phyloP scores from a whole-genome alignment of 306 rosid species.

The Gastrolobium bilobum region DNA sequence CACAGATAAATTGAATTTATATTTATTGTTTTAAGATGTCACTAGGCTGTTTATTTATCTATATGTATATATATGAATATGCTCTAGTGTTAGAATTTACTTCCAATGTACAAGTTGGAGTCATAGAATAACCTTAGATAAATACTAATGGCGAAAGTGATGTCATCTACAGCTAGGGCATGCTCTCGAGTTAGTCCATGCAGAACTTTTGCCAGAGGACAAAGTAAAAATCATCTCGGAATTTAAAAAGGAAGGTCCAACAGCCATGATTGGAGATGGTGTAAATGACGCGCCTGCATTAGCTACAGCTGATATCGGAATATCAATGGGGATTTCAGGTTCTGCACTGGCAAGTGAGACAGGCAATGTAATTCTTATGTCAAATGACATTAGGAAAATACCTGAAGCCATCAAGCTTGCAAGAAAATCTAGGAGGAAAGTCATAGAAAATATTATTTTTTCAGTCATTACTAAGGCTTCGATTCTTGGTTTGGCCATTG shows the following conservation, averaged over 20 bases:
- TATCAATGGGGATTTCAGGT: slow-evolving; percentile 98
- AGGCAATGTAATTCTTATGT: slow-evolving; percentile 80
- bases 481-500: slow-evolving; percentile 77
- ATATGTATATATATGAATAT: slow-evolving; percentile 19
- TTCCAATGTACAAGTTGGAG: slow-evolving; percentile 12
- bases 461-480: slow-evolving; percentile 71
- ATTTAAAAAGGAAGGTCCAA: slow-evolving; percentile 75
- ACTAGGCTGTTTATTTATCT: slow-evolving; percentile 1
- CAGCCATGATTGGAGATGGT: slow-evolving; percentile 97
- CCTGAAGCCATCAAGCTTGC: slow-evolving; percentile 87
- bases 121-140: slow-evolving; percentile 31
- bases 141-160: slow-evolving; percentile 38
- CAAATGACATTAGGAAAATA: slow-evolving; percentile 86
- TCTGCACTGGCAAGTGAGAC: slow-evolving; percentile 95
- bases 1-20: slow-evolving; percentile 5
- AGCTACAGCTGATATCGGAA: slow-evolving; percentile 91
- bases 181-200: slow-evolving; percentile 72
- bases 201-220: slow-evolving; percentile 93
- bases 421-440: slow-evolving; percentile 68
- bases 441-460: slow-evolving; percentile 69
- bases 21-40: slow-evolving; percentile 5
- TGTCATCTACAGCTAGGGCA: slow-evolving; percentile 73
- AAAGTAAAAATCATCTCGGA: slow-evolving; percentile 74
- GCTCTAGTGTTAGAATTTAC: slow-evolving; percentile 29
- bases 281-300: slow-evolving; percentile 92